These are phyloP conservation scores for Penicillium occitanis DNA, from an alignment of 2,329 filamentous ascomycete species.

Conservation along the genomic window DNA sequence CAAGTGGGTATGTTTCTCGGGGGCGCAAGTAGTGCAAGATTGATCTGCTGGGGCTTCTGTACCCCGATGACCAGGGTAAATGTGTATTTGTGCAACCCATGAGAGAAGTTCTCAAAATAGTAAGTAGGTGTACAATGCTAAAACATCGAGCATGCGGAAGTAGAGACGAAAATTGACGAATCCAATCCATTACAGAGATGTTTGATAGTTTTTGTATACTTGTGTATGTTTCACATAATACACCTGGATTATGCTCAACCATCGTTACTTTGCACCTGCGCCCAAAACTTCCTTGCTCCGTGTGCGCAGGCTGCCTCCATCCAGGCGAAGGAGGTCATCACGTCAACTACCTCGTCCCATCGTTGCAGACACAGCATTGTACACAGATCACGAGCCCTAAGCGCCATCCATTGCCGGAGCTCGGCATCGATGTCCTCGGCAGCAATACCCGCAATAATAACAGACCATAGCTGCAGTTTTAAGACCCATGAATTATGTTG, in stretches of 20 bases:
- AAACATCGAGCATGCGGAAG: neutral
- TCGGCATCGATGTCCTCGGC: slow-evolving; percentile 18
- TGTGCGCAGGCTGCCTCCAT: slow-evolving; percentile 18
- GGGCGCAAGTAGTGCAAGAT: neutral
- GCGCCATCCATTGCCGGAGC: slow-evolving; percentile 17
- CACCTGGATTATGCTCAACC: neutral
- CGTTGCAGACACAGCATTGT: slow-evolving; percentile 6
- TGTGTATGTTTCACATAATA: neutral
- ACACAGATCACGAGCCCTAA: slow-evolving; percentile 14
- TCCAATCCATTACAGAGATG: neutral
- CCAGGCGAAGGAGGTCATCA: slow-evolving; percentile 22
- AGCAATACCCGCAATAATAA: slow-evolving; percentile 21
- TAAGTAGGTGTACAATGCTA: neutral
- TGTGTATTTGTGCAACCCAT: neutral
- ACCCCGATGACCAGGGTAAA: no score
- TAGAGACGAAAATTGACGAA: neutral
- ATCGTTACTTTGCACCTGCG: slow-evolving; percentile 2
- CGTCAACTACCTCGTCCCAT: slow-evolving; percentile 11
- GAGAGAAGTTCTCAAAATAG: neutral
- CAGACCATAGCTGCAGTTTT: slow-evolving; percentile 20
- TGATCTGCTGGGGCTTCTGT: neutral
- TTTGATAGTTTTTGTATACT: neutral
- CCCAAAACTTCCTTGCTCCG: slow-evolving; percentile 19
- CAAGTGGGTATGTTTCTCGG: neutral
- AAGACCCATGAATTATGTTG: slow-evolving; percentile 8